phyloP scores from a whole-genome alignment of 495 filamentous ascomycete species.

The Parathielavia appendiculata region DNA sequence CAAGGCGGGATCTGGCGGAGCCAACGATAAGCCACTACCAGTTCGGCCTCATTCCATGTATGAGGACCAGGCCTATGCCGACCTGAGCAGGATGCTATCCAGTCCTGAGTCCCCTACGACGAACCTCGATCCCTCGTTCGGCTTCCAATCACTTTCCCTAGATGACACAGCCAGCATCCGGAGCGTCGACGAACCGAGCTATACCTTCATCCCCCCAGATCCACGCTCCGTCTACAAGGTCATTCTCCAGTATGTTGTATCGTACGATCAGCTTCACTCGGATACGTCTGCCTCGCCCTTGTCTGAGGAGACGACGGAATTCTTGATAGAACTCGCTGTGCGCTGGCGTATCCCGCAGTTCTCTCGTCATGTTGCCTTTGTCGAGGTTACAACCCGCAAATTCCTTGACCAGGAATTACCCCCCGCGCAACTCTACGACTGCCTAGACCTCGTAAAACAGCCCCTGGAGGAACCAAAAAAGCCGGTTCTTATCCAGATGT shows the following conservation, averaged over 20 bases:
- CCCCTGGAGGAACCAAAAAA: conserved; percentile 53
- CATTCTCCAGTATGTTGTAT: conserved; percentile 69
- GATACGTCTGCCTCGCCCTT: conserved; percentile 54
- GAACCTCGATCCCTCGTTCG: conserved; percentile 70
- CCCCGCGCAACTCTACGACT: conserved; percentile 72
- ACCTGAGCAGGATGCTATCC: conserved; percentile 52
- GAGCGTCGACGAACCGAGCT: conserved; percentile 52
- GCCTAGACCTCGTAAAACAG: conserved; percentile 76
- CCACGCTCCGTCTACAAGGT: conserved; percentile 73
- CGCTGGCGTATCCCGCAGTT: conserved; percentile 89
- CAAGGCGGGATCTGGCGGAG: conserved; percentile 53
- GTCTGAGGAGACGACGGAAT: conserved; percentile 73
- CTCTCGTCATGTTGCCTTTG: conserved; percentile 71
- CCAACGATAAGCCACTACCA: conserved; percentile 45
- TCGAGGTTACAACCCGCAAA: conserved; percentile 80
- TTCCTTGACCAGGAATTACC: conserved; percentile 81
- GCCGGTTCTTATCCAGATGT: conserved; percentile 39
- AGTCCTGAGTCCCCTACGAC: conserved; percentile 45
- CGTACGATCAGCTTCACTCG: conserved; percentile 50
- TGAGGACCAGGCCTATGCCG: conserved; percentile 52
- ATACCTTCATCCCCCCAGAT: conserved; percentile 85
- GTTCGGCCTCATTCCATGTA: conserved; percentile 36
- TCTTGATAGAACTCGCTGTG: conserved; percentile 77
- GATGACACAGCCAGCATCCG: conserved; percentile 51
- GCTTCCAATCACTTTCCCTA: conserved; percentile 66